Conservation (phyloP, 176 grass and related monocot species). For the Thalia dealbata region DNA sequence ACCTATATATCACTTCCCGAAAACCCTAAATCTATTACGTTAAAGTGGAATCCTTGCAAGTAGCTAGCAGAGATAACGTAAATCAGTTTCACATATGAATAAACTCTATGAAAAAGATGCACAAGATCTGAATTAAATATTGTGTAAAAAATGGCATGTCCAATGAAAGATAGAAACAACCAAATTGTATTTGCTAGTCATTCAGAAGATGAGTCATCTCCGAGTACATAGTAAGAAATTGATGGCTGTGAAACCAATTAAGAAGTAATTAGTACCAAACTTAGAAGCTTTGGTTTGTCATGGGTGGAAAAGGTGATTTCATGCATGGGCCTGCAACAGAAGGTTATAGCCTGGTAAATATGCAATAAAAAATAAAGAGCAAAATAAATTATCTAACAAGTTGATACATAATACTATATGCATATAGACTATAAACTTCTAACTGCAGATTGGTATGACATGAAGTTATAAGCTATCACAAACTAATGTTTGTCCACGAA, state of each 20-base stretch:
- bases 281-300: conserved; percentile 98
- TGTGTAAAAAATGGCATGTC: neutral
- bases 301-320: conserved; percentile 93
- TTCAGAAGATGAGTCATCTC: neutral
- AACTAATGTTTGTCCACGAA: conserved; percentile 1
- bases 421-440: too few relatives aligned
- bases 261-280: conserved; percentile 51
- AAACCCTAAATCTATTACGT: too few relatives aligned
- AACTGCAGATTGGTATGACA: neutral
- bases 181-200: neutral
- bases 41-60: neutral
- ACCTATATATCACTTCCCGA: neutral
- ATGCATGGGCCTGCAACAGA: conserved; percentile 87
- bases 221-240: neutral
- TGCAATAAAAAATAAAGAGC: neutral
- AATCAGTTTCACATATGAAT: neutral
- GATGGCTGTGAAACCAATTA: neutral
- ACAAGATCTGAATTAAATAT: neutral
- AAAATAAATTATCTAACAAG: neutral
- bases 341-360: conserved; percentile 22
- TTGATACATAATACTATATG: neutral
- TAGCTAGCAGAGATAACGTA: neutral
- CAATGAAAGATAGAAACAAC: neutral
- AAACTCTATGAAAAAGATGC: neutral
- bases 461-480: neutral